Evolutionary conservation across 441 rosid genomes (phyloP).

Genomic region (Flueggea neowawraea): DNA sequence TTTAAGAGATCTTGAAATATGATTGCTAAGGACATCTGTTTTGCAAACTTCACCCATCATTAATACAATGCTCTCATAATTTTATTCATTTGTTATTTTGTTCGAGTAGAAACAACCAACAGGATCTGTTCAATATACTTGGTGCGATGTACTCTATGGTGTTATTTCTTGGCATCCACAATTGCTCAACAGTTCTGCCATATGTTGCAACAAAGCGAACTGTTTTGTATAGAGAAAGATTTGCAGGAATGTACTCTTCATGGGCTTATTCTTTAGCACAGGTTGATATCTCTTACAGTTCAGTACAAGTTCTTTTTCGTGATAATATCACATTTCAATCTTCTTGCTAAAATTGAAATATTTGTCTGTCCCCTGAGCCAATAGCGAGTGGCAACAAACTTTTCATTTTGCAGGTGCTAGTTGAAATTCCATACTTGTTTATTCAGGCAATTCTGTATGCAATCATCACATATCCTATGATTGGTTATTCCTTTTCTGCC

Average conservation of each 20-base stretch:
- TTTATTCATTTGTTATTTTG: not conserved
- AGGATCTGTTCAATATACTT: conserved; percentile 46
- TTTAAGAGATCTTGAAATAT: not conserved
- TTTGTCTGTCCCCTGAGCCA: no score
- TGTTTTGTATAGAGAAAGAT: conserved; percentile 62
- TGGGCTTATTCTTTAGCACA: conserved; percentile 70
- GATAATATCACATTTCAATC: no score
- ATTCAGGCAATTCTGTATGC: conserved; percentile 25
- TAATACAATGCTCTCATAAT: not conserved
- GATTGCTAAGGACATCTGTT: no score
- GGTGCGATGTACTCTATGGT: conserved; percentile 50
- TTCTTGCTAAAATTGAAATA: no score
- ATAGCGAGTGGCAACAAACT: no score
- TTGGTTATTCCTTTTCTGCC: conserved; percentile 34
- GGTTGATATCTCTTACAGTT: conserved; percentile 24
- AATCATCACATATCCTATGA: conserved; percentile 39
- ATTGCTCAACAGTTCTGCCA: conserved; percentile 47
- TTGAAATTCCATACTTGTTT: conserved; percentile 42
- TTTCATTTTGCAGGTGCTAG: conserved; percentile 28
- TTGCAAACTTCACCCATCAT: no score
- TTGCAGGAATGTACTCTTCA: conserved; percentile 70
- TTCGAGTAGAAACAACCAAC: conserved; percentile 45
- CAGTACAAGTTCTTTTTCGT: no score
- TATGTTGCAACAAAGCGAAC: conserved; percentile 48
- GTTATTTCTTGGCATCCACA: conserved; percentile 53